phyloP scores from a whole-genome alignment of 75 land plant genomes.

The Selaginella moellendorffii region DNA sequence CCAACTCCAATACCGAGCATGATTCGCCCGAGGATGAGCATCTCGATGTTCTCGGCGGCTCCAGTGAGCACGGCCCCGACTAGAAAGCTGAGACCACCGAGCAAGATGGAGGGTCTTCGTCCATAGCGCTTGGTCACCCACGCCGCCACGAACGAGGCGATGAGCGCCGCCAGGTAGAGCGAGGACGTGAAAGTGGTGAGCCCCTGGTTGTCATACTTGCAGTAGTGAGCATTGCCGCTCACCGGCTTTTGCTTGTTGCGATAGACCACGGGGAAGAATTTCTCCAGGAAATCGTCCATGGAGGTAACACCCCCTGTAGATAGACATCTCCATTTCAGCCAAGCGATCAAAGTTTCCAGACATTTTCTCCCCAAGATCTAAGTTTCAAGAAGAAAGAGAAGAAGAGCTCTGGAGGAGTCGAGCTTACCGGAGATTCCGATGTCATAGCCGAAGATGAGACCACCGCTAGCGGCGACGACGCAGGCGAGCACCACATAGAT shows the following conservation, averaged over 20 bases:
- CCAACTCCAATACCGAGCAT: constrained; percentile 87
- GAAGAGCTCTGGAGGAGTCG: too few relatives aligned
- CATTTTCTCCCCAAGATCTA: neutral
- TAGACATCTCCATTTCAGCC: too few relatives aligned
- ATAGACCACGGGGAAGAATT: constrained; percentile 51
- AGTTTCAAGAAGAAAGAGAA: neutral
- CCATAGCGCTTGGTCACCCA: constrained; percentile 28
- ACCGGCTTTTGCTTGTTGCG: constrained; percentile 11
- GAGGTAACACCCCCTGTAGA: constrained; percentile 59
- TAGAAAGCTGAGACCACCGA: constrained; percentile 47
- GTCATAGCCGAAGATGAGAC: constrained; percentile 59
- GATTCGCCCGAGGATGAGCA: constrained; percentile 68
- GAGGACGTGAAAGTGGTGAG: constrained; percentile 45
- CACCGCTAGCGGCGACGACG: constrained; percentile 48
- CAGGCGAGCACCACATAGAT: constrained; percentile 44
- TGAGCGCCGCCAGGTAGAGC: constrained; percentile 43
- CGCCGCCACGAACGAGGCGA: constrained; percentile 41
- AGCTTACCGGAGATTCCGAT: constrained; percentile 60
- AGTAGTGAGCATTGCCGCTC: constrained; percentile 28
- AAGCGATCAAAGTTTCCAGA: neutral
- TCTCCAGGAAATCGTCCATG: constrained; percentile 38
- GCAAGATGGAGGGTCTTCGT: constrained; percentile 42
- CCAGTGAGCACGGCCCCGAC: constrained; percentile 57
- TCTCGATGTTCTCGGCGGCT: constrained; percentile 38
- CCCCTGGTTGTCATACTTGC: constrained; percentile 28